Conservation (phyloP, 305 asterid species). For the Salvia sclarea region DNA sequence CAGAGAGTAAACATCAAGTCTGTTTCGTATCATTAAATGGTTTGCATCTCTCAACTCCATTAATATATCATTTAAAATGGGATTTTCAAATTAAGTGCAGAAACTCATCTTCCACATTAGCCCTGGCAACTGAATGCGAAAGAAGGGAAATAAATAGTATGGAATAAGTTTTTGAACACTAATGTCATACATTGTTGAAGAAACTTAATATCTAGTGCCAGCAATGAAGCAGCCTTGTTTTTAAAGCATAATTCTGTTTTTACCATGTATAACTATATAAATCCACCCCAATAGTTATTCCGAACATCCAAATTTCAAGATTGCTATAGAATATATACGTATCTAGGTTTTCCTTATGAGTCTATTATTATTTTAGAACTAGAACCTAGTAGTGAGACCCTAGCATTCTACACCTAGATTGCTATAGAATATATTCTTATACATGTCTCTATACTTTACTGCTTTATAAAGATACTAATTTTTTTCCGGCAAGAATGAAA, state of each 20-base stretch:
- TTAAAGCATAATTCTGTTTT: neutral
- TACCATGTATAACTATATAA: neutral
- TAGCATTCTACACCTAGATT: too few species aligned
- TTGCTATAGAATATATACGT: too few species aligned
- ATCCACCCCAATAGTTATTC: neutral
- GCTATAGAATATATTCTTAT: too few species aligned
- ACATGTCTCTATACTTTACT: too few species aligned
- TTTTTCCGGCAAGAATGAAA: neutral
- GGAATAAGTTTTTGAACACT: neutral
- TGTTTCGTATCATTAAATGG: neutral
- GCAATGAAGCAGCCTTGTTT: slow-evolving; percentile 4
- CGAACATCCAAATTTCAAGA: too few species aligned
- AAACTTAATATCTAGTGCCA: neutral
- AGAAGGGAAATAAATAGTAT: neutral
- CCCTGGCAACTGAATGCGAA: neutral
- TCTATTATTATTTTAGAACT: too few species aligned
- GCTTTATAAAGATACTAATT: slow-evolving; percentile 2
- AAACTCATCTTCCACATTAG: neutral
- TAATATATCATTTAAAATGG: neutral
- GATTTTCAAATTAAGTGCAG: neutral
- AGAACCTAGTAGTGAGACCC: too few species aligned
- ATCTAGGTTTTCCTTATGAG: too few species aligned
- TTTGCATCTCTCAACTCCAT: neutral
- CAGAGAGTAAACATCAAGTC: neutral
- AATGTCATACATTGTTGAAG: neutral